Base-by-base conservation (phyloP, 176 grass and related monocot species). In the Oryza glumipatula region DNA sequence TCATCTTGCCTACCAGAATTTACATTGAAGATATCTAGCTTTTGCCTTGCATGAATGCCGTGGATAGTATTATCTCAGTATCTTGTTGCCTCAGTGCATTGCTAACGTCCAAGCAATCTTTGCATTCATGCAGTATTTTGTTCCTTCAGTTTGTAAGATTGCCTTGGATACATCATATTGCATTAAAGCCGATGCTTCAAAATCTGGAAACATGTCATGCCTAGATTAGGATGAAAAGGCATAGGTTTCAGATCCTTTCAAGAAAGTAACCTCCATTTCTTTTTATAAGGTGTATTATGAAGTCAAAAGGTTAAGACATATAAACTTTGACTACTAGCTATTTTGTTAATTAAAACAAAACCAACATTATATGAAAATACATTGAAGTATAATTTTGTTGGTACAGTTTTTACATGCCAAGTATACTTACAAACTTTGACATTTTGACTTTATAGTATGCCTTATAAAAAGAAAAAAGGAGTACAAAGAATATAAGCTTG, bases 161-260 rank as follows among this genome's bases (percentile, higher is more conserved):
- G 8, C 16, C 68, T 41, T 16, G 22, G 23, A 58, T 26, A 17
- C 41, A 44, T 63, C 33, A 6, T 16, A 24, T 2, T 44, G n/a
- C 36, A 3, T 47, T 41, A 66, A 22, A 41, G 39, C 44, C 65
- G 39, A 9, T 46, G 5, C 36, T 30, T 30, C 38, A 78, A 78
- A 78, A 78, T 67, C 24, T 67, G 77, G 64, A 67, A 67, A 67
- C 19, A 48, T 49, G 15, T 73, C n/a, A 49, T 3, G 23, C 23
- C 23, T 9, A 73, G 3, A 47, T 48, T 26, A 41, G 17, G 10
- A 58, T 58, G 54, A n/a, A 3, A 4, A 75, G 4, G 7, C 1
- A 45, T 2, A 71, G 1, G 35, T 32, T 14, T 38, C 30, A 36
- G 38, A 35, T 35, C 35, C 17, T 38, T 69, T 69, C 32, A 69